Conservation (phyloP, 2,329 filamentous ascomycete species). For the Cercospora berteroae region DNA sequence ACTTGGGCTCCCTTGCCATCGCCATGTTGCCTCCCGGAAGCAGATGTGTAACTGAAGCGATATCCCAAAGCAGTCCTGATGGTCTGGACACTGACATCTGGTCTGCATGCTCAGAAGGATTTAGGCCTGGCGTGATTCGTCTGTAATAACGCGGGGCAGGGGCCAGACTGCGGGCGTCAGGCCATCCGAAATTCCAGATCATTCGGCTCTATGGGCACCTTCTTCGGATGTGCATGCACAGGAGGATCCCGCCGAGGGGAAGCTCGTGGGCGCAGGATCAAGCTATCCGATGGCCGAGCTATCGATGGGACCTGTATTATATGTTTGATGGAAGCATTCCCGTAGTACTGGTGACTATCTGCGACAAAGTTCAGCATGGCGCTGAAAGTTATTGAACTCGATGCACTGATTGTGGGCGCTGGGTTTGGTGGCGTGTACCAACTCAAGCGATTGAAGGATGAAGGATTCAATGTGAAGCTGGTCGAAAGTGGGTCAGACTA, state of each 20-base stretch:
- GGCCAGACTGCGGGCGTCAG: background rate
- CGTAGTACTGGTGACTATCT: background rate
- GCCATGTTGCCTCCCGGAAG: no score
- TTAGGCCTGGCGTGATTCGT: background rate
- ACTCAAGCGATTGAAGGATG: conserved; percentile 1
- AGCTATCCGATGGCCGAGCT: background rate
- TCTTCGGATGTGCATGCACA: background rate
- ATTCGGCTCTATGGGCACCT: background rate
- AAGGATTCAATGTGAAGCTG: conserved; percentile 8
- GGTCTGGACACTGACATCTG: no score
- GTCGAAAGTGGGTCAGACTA: conserved; percentile 6
- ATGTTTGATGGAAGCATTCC: background rate
- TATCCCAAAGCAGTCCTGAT: no score
- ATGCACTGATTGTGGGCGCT: conserved; percentile 9
- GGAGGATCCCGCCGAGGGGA: background rate
- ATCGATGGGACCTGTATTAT: background rate
- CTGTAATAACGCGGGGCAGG: background rate
- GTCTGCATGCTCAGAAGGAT: no score
- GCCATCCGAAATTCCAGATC: background rate
- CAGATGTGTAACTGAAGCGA: no score
- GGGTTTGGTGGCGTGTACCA: conserved; percentile 11
- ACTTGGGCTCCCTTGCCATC: no score
- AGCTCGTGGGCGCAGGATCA: background rate
- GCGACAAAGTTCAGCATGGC: background rate
- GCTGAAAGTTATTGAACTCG: conserved; percentile 1